Conservation (phyloP, 331 rosid genomes). For the Arachis monticola region DNA sequence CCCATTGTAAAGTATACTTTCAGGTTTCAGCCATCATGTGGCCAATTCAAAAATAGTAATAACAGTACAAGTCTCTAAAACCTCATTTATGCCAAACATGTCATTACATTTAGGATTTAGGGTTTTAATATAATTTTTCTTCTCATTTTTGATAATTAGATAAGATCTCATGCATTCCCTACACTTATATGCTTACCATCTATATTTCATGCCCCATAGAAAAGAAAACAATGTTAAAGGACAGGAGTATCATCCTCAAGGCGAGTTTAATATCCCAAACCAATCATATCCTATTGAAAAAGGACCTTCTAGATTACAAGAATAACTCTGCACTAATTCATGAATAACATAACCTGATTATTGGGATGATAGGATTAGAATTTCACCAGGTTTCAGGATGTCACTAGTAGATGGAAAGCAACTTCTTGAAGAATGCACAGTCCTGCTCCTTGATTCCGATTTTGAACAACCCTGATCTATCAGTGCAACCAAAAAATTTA, state of each 20-base stretch:
- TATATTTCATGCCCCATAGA: neutral
- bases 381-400: conserved; percentile 55
- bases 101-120: neutral
- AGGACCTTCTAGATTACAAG: conserved; percentile 26
- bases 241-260: neutral
- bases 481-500: conserved; percentile 30
- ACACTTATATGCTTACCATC: neutral
- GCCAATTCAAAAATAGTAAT: neutral
- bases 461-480: conserved; percentile 58
- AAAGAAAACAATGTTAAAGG: neutral
- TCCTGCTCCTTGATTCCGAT: conserved; percentile 59
- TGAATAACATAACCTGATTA: conserved; percentile 47
- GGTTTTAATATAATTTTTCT: neutral
- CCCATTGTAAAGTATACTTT: neutral
- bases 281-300: neutral
- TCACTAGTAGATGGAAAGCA: conserved; percentile 74
- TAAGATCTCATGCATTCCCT: neutral
- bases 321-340: conserved; percentile 42
- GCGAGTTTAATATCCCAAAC: neutral
- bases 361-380: conserved; percentile 48
- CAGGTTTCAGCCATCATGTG: neutral
- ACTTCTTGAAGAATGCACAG: conserved; percentile 69
- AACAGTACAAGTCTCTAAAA: neutral
- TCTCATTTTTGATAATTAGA: neutral
- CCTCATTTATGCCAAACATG: conserved; percentile 5